Base-by-base conservation (phyloP, 148 eudicot genomes). In the Rhododendron griersonianum region DNA sequence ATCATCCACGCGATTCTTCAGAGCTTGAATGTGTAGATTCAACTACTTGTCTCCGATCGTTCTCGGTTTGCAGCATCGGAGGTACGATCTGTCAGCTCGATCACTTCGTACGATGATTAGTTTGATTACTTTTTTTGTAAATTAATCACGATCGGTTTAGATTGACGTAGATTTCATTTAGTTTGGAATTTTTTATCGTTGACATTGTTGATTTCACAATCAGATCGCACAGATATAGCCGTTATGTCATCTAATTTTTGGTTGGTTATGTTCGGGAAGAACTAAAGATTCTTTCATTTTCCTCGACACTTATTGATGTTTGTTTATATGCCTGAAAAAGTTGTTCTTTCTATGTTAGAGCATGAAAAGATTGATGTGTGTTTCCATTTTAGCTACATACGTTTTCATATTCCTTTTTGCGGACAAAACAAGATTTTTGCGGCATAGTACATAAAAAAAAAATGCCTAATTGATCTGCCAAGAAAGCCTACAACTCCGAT, bases 31-130 rank as follows among this genome's bases (percentile, higher is more conserved):
- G 84, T 86, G 9, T 88, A 84, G 81, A 85, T 91, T 59, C 90
- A 90, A 3, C 74, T 75, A 3, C 91, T 92, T 88, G 87, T 88
- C 82, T 84, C 92, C 87, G 92, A 92, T 89, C 96, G 82, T 88
- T 90, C 88, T 48, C 89, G 80, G 85, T 92, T 89, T 23, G 87
- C 91, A 76, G 87, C 89, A 69, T 84, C 82, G 25, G 89, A 87
- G 90, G 92, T 91, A 33, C 85, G 93, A 63, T 89, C 89, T 78
- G 89, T 88, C 48, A 84, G 85, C 35, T 30, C 33, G 55, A 8
- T 18, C 75, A 14, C 5, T 37, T 15, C 51, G 1, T 73, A 37
- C 82, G 85, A 82, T 82, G 86, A 88, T 85, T 82, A 57, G 73
- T 61, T 88, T 23, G 44, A n/a, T 71, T 8, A 14, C 15, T 50